Base-by-base conservation (phyloP, 768 basidiomycete genomes). In the Auricularia auricula-judae region DNA sequence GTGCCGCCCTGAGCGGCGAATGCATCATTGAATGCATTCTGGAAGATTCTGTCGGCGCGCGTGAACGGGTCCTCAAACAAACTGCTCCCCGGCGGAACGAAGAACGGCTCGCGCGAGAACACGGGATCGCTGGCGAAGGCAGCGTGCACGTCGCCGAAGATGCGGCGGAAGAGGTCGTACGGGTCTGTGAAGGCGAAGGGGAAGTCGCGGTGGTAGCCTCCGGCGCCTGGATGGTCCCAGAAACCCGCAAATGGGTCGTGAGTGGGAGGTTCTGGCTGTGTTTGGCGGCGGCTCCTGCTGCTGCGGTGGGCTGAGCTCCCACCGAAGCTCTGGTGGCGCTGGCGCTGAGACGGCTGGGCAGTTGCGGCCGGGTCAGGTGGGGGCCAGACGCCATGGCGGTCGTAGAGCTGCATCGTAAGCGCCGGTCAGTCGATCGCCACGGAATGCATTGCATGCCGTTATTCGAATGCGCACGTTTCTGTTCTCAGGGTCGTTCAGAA, bases 301-400 rank as follows among this genome's bases (percentile, higher is more conserved):
- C 11, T 68, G 64, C 5, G 66, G 66, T 33, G 70, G 72, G 14
- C 69, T 71, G 61, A n/a, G 64, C 8, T 39, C 33, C 39, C 29
- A 21, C 35, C 39, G 43, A 36, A 54, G 29, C 33, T 23, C 29
- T 11, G 54, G 34, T 33, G 34, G 34, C 36, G 63, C 61, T 67
- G 54, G 29, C 63, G 35, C 35, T 54, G 42, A 23, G 36, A 62
- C 3, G 18, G 62, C 16, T 29, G 64, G 56, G n/a, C 61, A n/a
- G 23, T 5, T 16, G 21, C 63, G 7, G 60, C 29, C 12, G 66
- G 18, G 29, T 69, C 62, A 1, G 86, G 86, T 8, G 87, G 87
- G 11, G 90, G 90, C 86, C 87, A 91, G 61, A 84, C 78, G 43
- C 89, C 88, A 67, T 86, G 76, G n/a, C 73, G 71, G 70, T 92